Conservation (phyloP, 225 moss, liverwort and hornwort genomes). For the Anthoceros angustus region DNA sequence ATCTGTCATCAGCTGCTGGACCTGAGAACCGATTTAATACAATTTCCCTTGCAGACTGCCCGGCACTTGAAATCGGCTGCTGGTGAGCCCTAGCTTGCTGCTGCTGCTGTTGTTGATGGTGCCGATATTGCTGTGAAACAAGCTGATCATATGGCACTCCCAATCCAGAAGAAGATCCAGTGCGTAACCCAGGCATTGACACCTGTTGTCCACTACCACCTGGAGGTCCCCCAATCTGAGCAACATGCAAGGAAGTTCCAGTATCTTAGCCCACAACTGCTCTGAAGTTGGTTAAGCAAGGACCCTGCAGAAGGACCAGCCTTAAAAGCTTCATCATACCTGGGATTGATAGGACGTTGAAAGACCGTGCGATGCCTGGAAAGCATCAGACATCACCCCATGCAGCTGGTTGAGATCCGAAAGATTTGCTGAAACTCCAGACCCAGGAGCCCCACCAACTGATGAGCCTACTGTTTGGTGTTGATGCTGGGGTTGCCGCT, state of each 20-base stretch:
- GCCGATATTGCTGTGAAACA: slow-evolving; percentile 45
- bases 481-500: slow-evolving; percentile 77
- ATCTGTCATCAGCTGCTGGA: slow-evolving; percentile 58
- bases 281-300: no score
- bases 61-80: slow-evolving; percentile 53
- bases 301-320: neutral
- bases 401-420: slow-evolving; percentile 58
- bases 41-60: slow-evolving; percentile 58
- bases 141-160: slow-evolving; percentile 52
- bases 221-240: slow-evolving; percentile 39
- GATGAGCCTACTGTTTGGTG: slow-evolving; percentile 30
- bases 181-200: slow-evolving; percentile 24
- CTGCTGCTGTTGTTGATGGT: slow-evolving; percentile 59
- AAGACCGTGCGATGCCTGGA: slow-evolving; percentile 40
- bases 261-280: no score
- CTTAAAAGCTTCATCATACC: slow-evolving; percentile 16
- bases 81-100: slow-evolving; percentile 41
- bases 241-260: neutral
- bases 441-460: slow-evolving; percentile 26
- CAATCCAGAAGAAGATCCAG: slow-evolving; percentile 34
- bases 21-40: slow-evolving; percentile 39
- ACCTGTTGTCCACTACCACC: slow-evolving; percentile 59
- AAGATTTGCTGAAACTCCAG: slow-evolving; percentile 31
- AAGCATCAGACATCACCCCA: slow-evolving; percentile 52
- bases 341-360: slow-evolving; percentile 69